Conservation (phyloP, 345 rosid species). For the Orychophragmus violaceus region DNA sequence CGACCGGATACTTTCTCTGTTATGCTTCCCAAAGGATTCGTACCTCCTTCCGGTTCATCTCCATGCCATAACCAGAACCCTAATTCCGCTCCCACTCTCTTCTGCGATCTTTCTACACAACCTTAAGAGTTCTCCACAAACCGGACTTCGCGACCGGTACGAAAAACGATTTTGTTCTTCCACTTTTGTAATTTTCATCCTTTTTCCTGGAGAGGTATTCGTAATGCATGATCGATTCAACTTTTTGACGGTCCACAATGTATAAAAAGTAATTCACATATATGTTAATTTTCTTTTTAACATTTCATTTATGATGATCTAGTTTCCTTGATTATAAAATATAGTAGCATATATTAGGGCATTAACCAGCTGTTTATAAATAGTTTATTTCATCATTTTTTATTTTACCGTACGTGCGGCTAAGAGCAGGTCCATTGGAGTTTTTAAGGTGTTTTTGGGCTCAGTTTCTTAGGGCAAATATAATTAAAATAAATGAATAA, state of each 20-base stretch:
- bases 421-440: too few species aligned
- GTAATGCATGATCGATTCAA: not conserved
- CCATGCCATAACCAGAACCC: slow-evolving; percentile 26
- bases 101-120: slow-evolving; percentile 16
- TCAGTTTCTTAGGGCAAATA: too few species aligned
- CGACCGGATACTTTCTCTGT: slow-evolving; percentile 18
- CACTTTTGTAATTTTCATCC: slow-evolving; percentile 8
- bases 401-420: slow-evolving; percentile 5
- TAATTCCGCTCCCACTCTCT: slow-evolving; percentile 16
- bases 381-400: not conserved
- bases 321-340: not conserved
- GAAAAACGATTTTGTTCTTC: slow-evolving; percentile 16
- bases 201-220: not conserved
- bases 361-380: not conserved
- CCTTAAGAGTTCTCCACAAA: slow-evolving; percentile 11
- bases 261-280: not conserved
- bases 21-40: slow-evolving; percentile 30
- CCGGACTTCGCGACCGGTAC: slow-evolving; percentile 5
- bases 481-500: too few species aligned
- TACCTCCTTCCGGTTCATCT: slow-evolving; percentile 32
- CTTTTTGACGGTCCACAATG: not conserved
- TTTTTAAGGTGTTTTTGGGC: too few species aligned
- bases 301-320: not conserved
- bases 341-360: not conserved
- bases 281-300: not conserved